Conservation (phyloP, 352 stramenopile genomes). For the Pythium folliculosum region DNA sequence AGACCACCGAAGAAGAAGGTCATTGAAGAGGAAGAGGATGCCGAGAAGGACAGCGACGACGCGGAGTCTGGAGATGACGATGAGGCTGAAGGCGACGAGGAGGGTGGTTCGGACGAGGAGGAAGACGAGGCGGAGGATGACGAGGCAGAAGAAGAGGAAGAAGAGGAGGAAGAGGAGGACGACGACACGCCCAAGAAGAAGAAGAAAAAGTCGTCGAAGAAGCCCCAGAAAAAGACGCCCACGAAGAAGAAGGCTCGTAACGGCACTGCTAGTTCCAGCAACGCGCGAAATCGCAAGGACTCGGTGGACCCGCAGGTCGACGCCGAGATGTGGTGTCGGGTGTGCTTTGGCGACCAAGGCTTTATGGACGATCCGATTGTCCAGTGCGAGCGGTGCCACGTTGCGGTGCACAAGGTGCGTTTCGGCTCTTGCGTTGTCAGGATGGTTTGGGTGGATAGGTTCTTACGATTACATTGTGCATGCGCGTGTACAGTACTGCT, state of each 20-base stretch:
- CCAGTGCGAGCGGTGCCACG: slow-evolving; percentile 83
- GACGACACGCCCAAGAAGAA: slow-evolving; percentile 41
- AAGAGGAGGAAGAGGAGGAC: slow-evolving; percentile 41
- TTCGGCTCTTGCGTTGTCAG: background rate
- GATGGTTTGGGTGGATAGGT: background rate
- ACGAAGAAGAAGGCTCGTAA: slow-evolving; percentile 42
- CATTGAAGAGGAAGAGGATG: slow-evolving; percentile 26
- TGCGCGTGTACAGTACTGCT: slow-evolving; percentile 69
- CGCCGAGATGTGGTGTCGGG: slow-evolving; percentile 88
- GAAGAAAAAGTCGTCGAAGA: slow-evolving; percentile 35
- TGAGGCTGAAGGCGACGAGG: slow-evolving; percentile 24
- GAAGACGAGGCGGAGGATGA: slow-evolving; percentile 33
- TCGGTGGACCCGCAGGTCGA: slow-evolving; percentile 66
- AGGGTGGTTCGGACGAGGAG: slow-evolving; percentile 30
- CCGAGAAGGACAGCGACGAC: slow-evolving; percentile 25
- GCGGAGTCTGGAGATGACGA: slow-evolving; percentile 27
- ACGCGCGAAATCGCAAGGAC: slow-evolving; percentile 32
- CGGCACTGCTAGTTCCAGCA: background rate
- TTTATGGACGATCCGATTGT: slow-evolving; percentile 89
- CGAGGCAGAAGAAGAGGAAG: slow-evolving; percentile 37
- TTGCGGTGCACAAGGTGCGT: slow-evolving; percentile 82
- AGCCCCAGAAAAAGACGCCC: slow-evolving; percentile 32
- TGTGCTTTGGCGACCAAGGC: slow-evolving; percentile 87
- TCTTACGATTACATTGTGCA: background rate
- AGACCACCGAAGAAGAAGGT: slow-evolving; percentile 25